Evolutionary conservation across 331 rosid species (phyloP).

Genomic region (Spiraea crenata): DNA sequence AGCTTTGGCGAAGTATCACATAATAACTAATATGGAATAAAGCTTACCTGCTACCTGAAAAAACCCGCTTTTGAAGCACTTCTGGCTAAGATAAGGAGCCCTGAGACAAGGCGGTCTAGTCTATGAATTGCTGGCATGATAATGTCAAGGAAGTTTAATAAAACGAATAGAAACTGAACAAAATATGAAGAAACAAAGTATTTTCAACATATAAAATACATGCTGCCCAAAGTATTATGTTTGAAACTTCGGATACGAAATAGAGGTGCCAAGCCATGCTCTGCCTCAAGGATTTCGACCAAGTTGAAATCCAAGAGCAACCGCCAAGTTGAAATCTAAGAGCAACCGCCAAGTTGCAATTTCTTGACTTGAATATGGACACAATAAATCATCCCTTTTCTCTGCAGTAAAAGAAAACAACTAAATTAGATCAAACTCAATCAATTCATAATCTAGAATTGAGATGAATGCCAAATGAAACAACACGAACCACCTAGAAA

Average conservation of each 20-base stretch:
- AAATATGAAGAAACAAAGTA: too few relatives aligned
- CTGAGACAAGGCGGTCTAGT: slow-evolving; percentile 94
- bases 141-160: slow-evolving; percentile 56
- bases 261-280: slow-evolving; percentile 75
- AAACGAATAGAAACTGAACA: slow-evolving; percentile 6
- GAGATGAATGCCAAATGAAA: too few relatives aligned
- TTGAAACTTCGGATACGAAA: slow-evolving; percentile 79
- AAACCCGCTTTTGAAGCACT: slow-evolving; percentile 74
- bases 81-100: slow-evolving; percentile 94
- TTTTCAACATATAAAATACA: background rate
- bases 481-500: too few relatives aligned
- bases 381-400: too few relatives aligned
- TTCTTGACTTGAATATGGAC: too few relatives aligned
- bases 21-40: slow-evolving; percentile 4
- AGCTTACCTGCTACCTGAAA: slow-evolving; percentile 81
- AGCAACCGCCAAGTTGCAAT: too few relatives aligned
- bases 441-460: too few relatives aligned
- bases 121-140: slow-evolving; percentile 75
- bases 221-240: slow-evolving; percentile 18
- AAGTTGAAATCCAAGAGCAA: too few relatives aligned
- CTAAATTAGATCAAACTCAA: too few relatives aligned
- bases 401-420: too few relatives aligned
- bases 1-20: background rate
- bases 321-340: too few relatives aligned
- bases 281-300: slow-evolving; percentile 93